Evolutionary conservation across 2,329 filamentous ascomycete species (phyloP), one percentile per base, ranked within the genome.

Genomic region (Huntiella savannae): DNA sequence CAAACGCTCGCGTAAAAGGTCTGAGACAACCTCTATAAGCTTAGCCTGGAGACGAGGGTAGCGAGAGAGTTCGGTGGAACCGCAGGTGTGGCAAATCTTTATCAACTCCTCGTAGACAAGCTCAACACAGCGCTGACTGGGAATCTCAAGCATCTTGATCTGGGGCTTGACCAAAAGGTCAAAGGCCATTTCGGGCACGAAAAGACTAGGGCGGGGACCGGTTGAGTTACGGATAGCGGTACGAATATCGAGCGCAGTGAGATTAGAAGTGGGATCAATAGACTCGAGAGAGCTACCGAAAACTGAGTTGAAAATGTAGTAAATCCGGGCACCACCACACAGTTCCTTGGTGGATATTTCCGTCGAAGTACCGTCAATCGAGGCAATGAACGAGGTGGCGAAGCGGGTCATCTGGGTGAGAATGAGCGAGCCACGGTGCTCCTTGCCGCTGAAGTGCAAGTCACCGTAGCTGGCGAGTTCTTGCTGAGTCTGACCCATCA

Each of bases 401-500:
- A 98, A 98, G 36, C 91, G 82, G 10, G 91, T 98, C 91, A 98
- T 98, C 48, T 94, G 75, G 62, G 96, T 88, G 52, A 98, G 66
- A 49, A 98, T 94, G 52, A 98, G 71, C 22, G 88, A 94, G 32
- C 91, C 91, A 43, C 88, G 76, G 59, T 98, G 91, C 61, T 96
- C 91, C 61, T 94, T 94, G 55, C 91, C 91, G 52, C 83, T 93
- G 60, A 98, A 98, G 55, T 93, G 83, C 67, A 91, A 93, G 59
- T 96, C 92, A 34, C 91, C 91, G 59, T 98, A 98, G 62, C 88
- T 94, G 38, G 91, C 91, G 48, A 98, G 71, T 62, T 98, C 91
- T 65, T 98, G 91, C 59, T 98, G 91, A 42, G 91, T 96, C 63
- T 98, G 91, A n/a, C 91, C 91, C 91, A 98, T 98, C 44, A 98